Conservation (phyloP, 345 rosid genomes). For the Balakata baccata region DNA sequence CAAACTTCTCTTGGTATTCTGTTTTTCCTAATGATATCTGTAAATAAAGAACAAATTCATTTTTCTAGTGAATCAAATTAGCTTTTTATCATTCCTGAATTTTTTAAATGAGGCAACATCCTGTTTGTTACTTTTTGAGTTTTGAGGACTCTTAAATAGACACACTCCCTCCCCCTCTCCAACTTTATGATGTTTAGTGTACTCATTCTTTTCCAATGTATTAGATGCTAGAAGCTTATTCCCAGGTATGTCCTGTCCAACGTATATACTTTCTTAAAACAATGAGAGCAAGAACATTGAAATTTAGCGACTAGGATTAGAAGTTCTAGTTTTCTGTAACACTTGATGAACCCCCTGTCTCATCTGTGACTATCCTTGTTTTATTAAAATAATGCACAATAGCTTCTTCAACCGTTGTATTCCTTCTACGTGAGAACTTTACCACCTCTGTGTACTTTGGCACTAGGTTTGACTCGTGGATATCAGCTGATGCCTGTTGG, state of each 20-base stretch:
- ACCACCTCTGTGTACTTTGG: not conserved
- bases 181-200: not conserved
- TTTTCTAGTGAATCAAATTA: not conserved
- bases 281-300: not conserved
- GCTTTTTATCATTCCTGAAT: not conserved
- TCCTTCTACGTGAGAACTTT: not conserved
- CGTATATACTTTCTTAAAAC: not conserved
- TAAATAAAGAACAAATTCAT: not conserved
- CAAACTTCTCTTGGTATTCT: too few relatives aligned
- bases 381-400: not conserved
- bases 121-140: too few relatives aligned
- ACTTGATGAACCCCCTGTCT: not conserved
- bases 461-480: not conserved
- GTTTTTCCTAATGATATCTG: too few relatives aligned
- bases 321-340: not conserved
- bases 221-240: not conserved
- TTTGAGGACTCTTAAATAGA: not conserved
- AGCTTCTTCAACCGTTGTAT: not conserved
- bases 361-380: not conserved
- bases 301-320: not conserved
- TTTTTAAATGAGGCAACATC: not conserved
- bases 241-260: not conserved
- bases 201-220: not conserved
- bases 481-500: not conserved
- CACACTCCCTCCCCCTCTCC: not conserved